Base-by-base conservation (phyloP, 768 basidiomycete genomes). In the Termitomyces sp. region DNA sequence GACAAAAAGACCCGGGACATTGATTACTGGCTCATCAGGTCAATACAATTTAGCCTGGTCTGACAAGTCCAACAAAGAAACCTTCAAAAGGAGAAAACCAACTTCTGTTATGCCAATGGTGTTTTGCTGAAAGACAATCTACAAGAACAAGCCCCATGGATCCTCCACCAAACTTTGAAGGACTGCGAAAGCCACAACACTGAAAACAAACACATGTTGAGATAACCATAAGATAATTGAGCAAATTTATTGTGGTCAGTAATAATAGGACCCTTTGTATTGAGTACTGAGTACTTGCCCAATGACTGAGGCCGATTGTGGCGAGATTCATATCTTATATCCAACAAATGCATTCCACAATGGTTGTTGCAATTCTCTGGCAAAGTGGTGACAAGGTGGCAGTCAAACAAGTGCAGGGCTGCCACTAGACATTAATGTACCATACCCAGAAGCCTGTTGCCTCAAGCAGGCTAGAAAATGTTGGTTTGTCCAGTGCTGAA, bases 61-160 rank as follows among this genome's bases (percentile, higher is more conserved):
- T n/a, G n/a, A n/a, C n/a, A n/a, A 3, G 29, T n/a, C 29, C 12
- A 22, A 38, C 11, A 13, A n/a, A 15, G 13, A 11, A 31, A 16
- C 23, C 3, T 33, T 44, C 11, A 2, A 9, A 9, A 31, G 7
- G 16, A 20, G 16, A 27, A 27, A n/a, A 39, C 42, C 13, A 32
- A 56, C 54, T 51, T 70, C 69, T 13, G 68, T 56, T 16, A 70
- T 65, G 25, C 65, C 63, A 22, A 70, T 61, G n/a, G 49, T 62
- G 44, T 65, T 68, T 56, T 47, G 66, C 65, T 7, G 62, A 58
- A 7, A 70, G 58, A 7, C 69, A 67, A 39, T 53, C 47, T 16
- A 62, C 65, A 29, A 63, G 48, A 11, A 60, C 60, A 23, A 66
- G 54, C 25, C 63, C 65, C 31, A 62, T 56, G 1, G 61, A 57